Evolutionary conservation across 2,329 filamentous ascomycete species (phyloP), one percentile per base, ranked within the genome.

Genomic region (Phialophora chinensis): DNA sequence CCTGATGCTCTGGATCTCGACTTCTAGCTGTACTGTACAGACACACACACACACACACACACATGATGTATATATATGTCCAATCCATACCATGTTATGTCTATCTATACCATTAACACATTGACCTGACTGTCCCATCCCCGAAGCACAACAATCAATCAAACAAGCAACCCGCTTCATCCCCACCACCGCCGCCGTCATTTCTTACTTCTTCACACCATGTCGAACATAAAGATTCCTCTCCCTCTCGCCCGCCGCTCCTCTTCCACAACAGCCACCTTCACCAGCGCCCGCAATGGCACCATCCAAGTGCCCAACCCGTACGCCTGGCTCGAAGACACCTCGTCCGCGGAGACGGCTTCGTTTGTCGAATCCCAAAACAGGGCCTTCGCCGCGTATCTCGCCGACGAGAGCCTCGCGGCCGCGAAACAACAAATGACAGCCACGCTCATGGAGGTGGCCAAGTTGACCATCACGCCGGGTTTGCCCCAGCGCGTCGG

Each of bases 261-360:
- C 5, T 54, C 47, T 12, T 23, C 60, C 17, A 44, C n/a, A 20
- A 29, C 31, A 11, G 31, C n/a, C 35, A 31, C 29, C 20, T 62
- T 55, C 50, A 20, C 50, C 33, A 62, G 60, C 50, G 29, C 47
- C 20, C 27, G 49, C 31, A 3, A 44, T 27, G 60, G 60, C 33
- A 44, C 33, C 17, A 7, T 62, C 60, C 7, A 35, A 29, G 25
- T 62, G 8, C 49, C 50, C n/a, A 62, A 64, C 53, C 62, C 62
- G 4, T 64, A 64, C 55, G 42, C 42, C 62, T 64, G 62, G 62
- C 53, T 64, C 31, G 55, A 57, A 52, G 53, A 64, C 52, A 38
- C 29, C 6, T 42, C 35, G 27, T 58, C 53, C 12, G 25, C 42
- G 10, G 62, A 64, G 29, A 64, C 62, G 33, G 12, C 23, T 14